Base-by-base conservation (phyloP, 208 protist genomes). In the Herpetomonas muscarum region DNA sequence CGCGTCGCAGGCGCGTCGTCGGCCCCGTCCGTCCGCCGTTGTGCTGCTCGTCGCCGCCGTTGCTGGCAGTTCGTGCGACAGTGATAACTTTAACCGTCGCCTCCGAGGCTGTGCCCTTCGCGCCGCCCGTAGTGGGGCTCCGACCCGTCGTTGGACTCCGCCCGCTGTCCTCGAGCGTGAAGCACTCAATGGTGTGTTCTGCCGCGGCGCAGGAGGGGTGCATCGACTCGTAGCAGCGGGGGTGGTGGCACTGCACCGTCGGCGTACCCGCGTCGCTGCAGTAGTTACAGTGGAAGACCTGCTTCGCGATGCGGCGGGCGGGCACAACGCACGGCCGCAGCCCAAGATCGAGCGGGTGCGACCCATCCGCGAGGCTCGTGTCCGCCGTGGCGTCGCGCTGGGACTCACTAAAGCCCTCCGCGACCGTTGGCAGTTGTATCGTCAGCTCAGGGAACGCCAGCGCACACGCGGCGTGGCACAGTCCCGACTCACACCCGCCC, bases 151-250 rank as follows among this genome's bases (percentile, higher is more conserved):
- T n/a, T 17, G 17, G 36, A 17, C 17, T 12, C 19, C 45, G 45
- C 45, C 45, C n/a, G 12, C 21, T n/a, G 15, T 32, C 34, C 30
- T 57, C 32, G 3, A 46, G 5, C 17, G 55, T 50, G 49, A 71
- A 71, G 56, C 79, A 87, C 53, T 89, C 81, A 2, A 81, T 37
- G 6, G 79, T 78, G 42, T 76, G 73, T 9, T 73, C 75, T 53
- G 69, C 67, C 19, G 74, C 71, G 17, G 79, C 85, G 36, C 85
- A 92, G 17, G 76, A 69, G 26, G 85, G 74, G 61, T 92, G 85
- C 74, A 92, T 84, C 12, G 52, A 45, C 52, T 78, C 79, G 39
- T 82, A 85, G 69, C 85, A 92, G 36, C 69, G 63, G 1, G 76
- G 71, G 64, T 87, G 73, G 22, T 68, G 45, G 37, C 85, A 92